phyloP scores from a whole-genome alignment of 345 rosid genomes.

The Lumnitzera racemosa region DNA sequence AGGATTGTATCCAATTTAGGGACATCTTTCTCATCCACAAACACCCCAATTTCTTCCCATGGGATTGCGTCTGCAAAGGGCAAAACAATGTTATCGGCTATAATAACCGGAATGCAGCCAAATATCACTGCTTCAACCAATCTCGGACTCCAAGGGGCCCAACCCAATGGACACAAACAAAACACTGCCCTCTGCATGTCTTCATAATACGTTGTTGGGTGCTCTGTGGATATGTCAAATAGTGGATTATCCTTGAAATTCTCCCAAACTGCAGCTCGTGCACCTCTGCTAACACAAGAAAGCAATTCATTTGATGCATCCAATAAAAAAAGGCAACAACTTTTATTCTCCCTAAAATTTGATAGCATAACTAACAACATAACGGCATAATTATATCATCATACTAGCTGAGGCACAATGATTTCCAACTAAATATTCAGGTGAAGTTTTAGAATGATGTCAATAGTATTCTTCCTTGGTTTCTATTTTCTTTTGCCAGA shows the following conservation, averaged over 20 bases:
- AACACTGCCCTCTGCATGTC: constrained; percentile 98
- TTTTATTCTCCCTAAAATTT: not conserved
- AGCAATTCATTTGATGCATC: constrained; percentile 3
- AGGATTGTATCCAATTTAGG: constrained; percentile 86
- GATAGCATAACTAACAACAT: too few species aligned
- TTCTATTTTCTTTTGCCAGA: too few species aligned
- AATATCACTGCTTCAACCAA: constrained; percentile 98
- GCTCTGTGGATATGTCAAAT: constrained; percentile 95
- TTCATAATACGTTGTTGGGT: constrained; percentile 90
- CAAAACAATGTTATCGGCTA: constrained; percentile 92
- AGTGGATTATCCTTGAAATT: constrained; percentile 94
- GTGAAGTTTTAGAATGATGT: too few species aligned
- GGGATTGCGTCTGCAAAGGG: constrained; percentile 99
- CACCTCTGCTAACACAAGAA: constrained; percentile 53
- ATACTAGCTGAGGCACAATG: too few species aligned
- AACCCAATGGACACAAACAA: constrained; percentile 96
- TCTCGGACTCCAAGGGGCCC: constrained; percentile 99
- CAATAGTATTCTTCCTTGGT: not conserved
- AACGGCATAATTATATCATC: too few species aligned
- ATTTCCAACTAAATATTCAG: too few species aligned
- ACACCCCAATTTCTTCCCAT: constrained; percentile 97
- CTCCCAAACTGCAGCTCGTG: constrained; percentile 99
- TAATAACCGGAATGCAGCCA: constrained; percentile 98
- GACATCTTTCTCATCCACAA: constrained; percentile 87
- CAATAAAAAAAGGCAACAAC: not conserved